Evolutionary conservation across 1,284 basidiomycete species (phyloP), one percentile per base, ranked within the genome.

Genomic region (Crucibulum parvulum): DNA sequence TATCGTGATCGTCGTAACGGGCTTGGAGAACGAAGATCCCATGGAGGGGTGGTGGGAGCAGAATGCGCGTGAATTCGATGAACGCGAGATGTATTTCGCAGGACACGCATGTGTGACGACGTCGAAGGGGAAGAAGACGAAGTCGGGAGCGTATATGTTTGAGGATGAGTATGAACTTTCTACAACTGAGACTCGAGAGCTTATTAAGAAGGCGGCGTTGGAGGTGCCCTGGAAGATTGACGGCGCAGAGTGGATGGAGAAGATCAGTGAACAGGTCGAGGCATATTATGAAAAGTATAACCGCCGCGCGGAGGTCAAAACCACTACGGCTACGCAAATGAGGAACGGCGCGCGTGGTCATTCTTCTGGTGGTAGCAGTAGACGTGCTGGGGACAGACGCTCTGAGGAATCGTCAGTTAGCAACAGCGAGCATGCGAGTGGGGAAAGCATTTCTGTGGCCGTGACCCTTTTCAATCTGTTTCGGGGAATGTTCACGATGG

Each of bases 11-110:
- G 70, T 78, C 31, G 66, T 81, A 46, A 82, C 80, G 4, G 72
- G 75, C 6, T 69, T 81, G 36, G 80, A 81, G 65, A 63, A 71
- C 41, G 78, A 81, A 53, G 34, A 24, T 5, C 52, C 59, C 6
- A 76, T 80, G 77, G 77, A 81, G 24, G 53, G 65, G 24, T 81
- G 81, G 79, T 81, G 78, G 78, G 39, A 1, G 13, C 65, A 70
- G 59, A 79, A 81, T 56, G 51, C 65, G 41, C 47, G 10, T 0
- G 62, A 67, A 18, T 73, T 80, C 38, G 46, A 61, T 24, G 56
- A 60, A 38, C 69, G 69, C 31, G 68, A 67, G 6, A 71, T 80
- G 60, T 58, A 56, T 45, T 72, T 73, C 56, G n/a, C 57, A 1
- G 77, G 70, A 0, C 75, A 78, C 52, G 80, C 75, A 18, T 80